Evolutionary conservation across 1,284 basidiomycete genomes (phyloP).

Genomic region (Rhodotorula sp.): DNA sequence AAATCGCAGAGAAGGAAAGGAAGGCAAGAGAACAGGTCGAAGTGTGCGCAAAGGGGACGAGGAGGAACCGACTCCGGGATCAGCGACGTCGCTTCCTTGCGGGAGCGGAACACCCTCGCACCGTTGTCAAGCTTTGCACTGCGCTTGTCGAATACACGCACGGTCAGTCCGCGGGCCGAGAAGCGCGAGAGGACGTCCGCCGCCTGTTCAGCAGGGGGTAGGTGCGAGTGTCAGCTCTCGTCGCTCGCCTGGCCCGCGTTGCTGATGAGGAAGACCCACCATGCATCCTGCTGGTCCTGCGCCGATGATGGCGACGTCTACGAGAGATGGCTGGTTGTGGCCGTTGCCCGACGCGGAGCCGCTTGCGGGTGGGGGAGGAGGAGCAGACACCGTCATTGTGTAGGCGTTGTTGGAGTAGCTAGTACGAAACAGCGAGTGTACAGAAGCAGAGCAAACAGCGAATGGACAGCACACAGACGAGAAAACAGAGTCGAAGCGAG

Average conservation of each 20-base stretch:
- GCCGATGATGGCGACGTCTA: slow-evolving; percentile 18
- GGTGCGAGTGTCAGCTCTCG: slow-evolving; percentile 49
- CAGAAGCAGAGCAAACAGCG: no score
- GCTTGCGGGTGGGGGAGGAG: not conserved
- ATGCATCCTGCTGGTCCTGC: slow-evolving; percentile 29
- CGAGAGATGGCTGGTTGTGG: not conserved
- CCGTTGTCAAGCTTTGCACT: slow-evolving; percentile 46
- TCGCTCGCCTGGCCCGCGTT: not conserved
- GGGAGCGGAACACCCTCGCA: slow-evolving; percentile 13
- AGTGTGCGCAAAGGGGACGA: not conserved
- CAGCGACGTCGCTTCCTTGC: not conserved
- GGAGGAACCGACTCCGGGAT: no score
- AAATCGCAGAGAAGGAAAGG: not conserved
- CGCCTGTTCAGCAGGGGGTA: slow-evolving; percentile 47
- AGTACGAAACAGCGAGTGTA: no score
- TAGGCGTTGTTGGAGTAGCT: no score
- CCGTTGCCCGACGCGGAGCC: not conserved
- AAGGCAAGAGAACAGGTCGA: slow-evolving; percentile 1
- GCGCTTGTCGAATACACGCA: slow-evolving; percentile 67
- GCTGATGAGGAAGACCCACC: not conserved
- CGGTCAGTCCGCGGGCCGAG: slow-evolving; percentile 54
- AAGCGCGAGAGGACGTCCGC: slow-evolving; percentile 32
- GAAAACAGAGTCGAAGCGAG: no score
- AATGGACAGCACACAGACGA: no score
- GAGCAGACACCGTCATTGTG: not conserved